Evolutionary conservation across 306 rosid genomes (phyloP).

Genomic region (Quercus wislizeni): DNA sequence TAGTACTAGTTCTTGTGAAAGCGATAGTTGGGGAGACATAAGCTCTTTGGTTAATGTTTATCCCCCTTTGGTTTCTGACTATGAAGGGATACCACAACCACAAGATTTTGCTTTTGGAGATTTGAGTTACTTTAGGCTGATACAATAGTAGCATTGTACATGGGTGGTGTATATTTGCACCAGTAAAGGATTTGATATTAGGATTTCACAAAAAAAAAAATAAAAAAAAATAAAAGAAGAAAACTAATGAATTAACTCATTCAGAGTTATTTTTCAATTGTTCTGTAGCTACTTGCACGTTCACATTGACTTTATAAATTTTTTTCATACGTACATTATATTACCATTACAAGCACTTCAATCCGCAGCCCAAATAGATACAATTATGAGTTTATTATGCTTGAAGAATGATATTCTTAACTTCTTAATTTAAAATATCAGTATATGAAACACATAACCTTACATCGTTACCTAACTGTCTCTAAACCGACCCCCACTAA

Average conservation of each 20-base stretch:
- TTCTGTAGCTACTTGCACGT: conserved; percentile 12
- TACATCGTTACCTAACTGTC: too few relatives aligned
- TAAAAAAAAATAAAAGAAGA: too few relatives aligned
- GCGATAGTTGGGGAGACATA: conserved; percentile 70
- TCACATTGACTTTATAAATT: background rate
- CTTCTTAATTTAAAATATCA: too few relatives aligned
- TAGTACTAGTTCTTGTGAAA: conserved; percentile 48
- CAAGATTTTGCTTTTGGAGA: conserved; percentile 44
- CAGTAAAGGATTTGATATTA: background rate
- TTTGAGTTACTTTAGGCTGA: conserved; percentile 48
- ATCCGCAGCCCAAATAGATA: too few relatives aligned
- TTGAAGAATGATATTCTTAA: too few relatives aligned
- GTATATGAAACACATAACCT: too few relatives aligned
- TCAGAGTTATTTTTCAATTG: conserved; percentile 5
- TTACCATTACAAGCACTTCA: too few relatives aligned
- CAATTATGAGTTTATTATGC: too few relatives aligned
- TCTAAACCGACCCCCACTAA: too few relatives aligned
- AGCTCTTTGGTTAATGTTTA: conserved; percentile 38
- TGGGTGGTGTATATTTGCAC: conserved; percentile 39
- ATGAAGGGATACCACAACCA: conserved; percentile 35
- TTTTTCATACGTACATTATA: too few relatives aligned
- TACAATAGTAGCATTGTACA: conserved; percentile 19
- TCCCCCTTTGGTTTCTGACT: conserved; percentile 58
- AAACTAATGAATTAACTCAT: conserved; percentile 28
- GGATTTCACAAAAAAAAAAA: background rate